phyloP scores from a whole-genome alignment of 192 early-diverging fungal species.

The Linnemannia elongata region DNA sequence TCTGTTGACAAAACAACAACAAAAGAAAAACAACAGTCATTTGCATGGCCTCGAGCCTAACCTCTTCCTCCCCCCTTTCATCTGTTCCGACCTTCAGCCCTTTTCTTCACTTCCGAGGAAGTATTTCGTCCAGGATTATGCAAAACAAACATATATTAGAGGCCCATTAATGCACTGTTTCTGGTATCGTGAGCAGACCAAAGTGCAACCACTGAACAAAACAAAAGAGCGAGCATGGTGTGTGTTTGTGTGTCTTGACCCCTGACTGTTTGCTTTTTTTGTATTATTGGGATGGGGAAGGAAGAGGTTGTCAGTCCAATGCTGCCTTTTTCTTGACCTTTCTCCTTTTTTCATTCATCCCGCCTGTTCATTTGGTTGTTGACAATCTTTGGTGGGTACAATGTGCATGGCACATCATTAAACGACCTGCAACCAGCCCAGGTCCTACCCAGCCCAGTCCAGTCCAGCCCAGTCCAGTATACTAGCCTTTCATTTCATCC shows the following conservation, averaged over 20 bases:
- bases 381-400: not conserved
- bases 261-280: not conserved
- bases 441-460: no score
- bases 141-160: not conserved
- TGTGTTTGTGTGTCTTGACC: no score
- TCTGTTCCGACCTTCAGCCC: not conserved
- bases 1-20: no score
- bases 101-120: slow-evolving; percentile 4
- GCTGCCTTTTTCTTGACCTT: not conserved
- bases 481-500: not conserved
- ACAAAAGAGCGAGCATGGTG: not conserved
- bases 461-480: not conserved
- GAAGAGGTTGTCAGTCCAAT: not conserved
- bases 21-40: no score
- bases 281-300: not conserved
- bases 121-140: not conserved
- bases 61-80: not conserved
- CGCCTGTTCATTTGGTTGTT: not conserved
- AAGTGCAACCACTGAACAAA: not conserved
- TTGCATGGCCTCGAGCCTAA: no score
- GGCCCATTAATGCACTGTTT: not conserved
- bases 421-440: not conserved
- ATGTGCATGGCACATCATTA: not conserved
- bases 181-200: no score
- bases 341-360: not conserved